phyloP scores from a whole-genome alignment of 805 yeast genomes.

The Yarrowia hollandica region DNA sequence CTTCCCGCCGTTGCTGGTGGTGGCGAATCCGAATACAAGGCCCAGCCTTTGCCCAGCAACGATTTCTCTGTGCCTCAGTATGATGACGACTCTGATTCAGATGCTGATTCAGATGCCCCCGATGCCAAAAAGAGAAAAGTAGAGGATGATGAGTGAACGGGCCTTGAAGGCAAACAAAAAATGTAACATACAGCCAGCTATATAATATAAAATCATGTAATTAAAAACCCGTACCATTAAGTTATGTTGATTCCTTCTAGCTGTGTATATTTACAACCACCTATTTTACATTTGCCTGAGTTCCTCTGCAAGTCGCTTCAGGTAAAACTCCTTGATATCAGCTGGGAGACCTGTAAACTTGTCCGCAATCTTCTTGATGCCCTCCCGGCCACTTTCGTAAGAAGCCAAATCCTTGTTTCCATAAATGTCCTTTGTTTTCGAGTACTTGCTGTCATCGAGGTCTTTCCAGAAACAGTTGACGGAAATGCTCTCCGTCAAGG shows the following conservation, averaged over 20 bases:
- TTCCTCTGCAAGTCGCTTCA: slow-evolving; percentile 40
- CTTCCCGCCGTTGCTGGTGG: neutral
- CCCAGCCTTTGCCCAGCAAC: slow-evolving; percentile 1
- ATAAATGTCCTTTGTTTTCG: slow-evolving; percentile 43
- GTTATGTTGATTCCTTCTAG: neutral
- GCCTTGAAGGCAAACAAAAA: too few relatives aligned
- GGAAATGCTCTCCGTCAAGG: slow-evolving; percentile 40
- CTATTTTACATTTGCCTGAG: slow-evolving; percentile 32
- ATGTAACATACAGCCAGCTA: slow-evolving; percentile 1
- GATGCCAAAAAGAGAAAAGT: slow-evolving; percentile 37
- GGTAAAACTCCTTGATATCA: slow-evolving; percentile 39
- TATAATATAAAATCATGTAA: too few relatives aligned
- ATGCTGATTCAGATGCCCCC: slow-evolving; percentile 39
- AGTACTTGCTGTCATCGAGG: slow-evolving; percentile 36
- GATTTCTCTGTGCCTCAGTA: slow-evolving; percentile 32
- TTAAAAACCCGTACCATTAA: too few relatives aligned
- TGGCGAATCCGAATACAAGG: neutral
- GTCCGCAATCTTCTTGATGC: slow-evolving; percentile 35
- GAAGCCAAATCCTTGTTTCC: slow-evolving; percentile 44
- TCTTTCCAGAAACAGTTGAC: slow-evolving; percentile 44
- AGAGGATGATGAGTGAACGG: neutral
- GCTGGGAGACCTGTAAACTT: slow-evolving; percentile 37
- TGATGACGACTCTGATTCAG: slow-evolving; percentile 37
- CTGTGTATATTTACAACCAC: neutral
- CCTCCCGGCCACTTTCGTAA: slow-evolving; percentile 41